These are phyloP conservation scores for Noccaea bulbosa DNA, from an alignment of 345 rosid species.

Conservation along the genomic window DNA sequence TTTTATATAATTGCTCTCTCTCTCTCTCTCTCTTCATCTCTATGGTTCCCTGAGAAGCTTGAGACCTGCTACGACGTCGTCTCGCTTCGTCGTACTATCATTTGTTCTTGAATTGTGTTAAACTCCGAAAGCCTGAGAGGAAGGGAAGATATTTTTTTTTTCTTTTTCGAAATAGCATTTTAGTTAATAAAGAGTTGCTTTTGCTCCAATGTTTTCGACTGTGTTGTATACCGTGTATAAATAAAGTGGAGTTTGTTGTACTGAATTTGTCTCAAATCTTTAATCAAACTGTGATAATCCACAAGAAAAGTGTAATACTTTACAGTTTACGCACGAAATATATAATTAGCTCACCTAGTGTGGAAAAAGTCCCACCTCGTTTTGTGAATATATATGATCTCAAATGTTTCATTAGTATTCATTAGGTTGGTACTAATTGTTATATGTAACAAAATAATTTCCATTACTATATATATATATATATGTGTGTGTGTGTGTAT, in stretches of 20 bases:
- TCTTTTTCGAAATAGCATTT: neutral
- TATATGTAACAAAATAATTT: neutral
- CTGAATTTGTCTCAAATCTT: neutral
- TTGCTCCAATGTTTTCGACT: conserved; percentile 5
- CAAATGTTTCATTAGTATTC: too few relatives aligned
- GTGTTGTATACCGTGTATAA: conserved; percentile 28
- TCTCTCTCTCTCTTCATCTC: neutral
- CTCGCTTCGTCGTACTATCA: conserved; percentile 29
- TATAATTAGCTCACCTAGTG: too few relatives aligned
- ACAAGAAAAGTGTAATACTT: too few relatives aligned
- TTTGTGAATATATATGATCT: too few relatives aligned
- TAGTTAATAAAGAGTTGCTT: conserved; percentile 16
- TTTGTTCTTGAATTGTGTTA: conserved; percentile 34
- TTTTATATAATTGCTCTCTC: neutral
- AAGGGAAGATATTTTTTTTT: neutral
- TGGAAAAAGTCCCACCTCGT: too few relatives aligned
- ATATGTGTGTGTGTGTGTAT: too few relatives aligned
- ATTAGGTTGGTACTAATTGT: too few relatives aligned
- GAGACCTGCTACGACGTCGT: conserved; percentile 21
- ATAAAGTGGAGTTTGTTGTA: conserved; percentile 15
- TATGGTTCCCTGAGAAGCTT: conserved; percentile 31
- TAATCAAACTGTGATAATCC: neutral
- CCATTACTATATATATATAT: neutral
- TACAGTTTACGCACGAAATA: too few relatives aligned
- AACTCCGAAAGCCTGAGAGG: conserved; percentile 1